phyloP scores from a whole-genome alignment of 1,284 basidiomycete species.

The Lentinula novae-zelandiae region DNA sequence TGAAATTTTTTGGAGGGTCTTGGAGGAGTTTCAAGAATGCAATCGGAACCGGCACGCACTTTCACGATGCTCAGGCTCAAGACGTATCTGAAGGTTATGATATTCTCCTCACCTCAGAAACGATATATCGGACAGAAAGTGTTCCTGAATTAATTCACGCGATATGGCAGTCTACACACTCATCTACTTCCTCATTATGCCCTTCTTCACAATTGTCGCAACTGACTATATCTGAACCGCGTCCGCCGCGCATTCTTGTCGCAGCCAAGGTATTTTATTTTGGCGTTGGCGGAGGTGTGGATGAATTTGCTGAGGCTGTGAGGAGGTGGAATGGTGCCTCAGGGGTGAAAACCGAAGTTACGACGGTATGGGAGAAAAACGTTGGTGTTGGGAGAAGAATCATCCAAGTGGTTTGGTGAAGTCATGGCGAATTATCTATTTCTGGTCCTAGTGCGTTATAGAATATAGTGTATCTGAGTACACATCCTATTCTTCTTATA shows the following conservation, averaged over 20 bases:
- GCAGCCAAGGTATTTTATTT: constrained; percentile 94
- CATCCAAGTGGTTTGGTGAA: constrained; percentile 54
- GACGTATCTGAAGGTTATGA: constrained; percentile 43
- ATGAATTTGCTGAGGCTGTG: constrained; percentile 66
- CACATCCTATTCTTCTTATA: too few relatives aligned
- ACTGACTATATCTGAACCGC: neutral
- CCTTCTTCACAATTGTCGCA: neutral
- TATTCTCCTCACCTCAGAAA: constrained; percentile 86
- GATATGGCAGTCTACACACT: constrained; percentile 34
- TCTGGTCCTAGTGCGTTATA: too few relatives aligned
- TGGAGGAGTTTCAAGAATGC: constrained; percentile 61
- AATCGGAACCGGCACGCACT: constrained; percentile 9
- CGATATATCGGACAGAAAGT: constrained; percentile 79
- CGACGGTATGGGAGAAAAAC: constrained; percentile 53
- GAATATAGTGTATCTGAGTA: too few relatives aligned
- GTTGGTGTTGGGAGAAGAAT: constrained; percentile 66
- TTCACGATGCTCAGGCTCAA: neutral
- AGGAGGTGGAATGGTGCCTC: constrained; percentile 12
- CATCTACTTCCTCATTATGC: neutral
- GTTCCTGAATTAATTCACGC: constrained; percentile 64
- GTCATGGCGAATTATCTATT: too few relatives aligned
- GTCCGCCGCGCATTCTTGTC: constrained; percentile 58
- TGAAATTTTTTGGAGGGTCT: constrained; percentile 81
- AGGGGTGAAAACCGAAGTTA: constrained; percentile 23
- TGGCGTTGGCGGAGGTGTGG: constrained; percentile 89